Percentiles rank a stretch among this genome's conserved stretches.
These are phyloP conservation scores for Stropharia rugosoannulata DNA, from an alignment of 768 basidiomycete genomes.

Conservation along the genomic window DNA sequence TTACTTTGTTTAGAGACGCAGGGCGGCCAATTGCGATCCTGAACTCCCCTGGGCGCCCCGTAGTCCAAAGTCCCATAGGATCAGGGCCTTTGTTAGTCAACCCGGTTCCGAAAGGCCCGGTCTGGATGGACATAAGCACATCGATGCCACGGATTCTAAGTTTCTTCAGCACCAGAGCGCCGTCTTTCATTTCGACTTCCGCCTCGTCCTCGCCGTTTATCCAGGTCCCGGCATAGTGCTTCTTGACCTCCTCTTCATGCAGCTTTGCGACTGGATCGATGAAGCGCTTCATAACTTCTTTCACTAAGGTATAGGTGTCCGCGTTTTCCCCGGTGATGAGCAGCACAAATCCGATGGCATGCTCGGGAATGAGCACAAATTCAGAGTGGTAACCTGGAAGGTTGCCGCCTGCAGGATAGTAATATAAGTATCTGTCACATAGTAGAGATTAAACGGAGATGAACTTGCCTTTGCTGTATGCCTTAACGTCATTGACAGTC, in stretches of 20 bases:
- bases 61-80: slow-evolving; percentile 34
- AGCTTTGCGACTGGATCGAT: slow-evolving; percentile 34
- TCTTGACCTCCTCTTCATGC: slow-evolving; percentile 23
- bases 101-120: not conserved
- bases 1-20: slow-evolving; percentile 21
- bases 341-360: slow-evolving; percentile 40
- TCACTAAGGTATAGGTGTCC: slow-evolving; percentile 29
- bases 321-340: slow-evolving; percentile 36
- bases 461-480: slow-evolving; percentile 31
- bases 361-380: slow-evolving; percentile 37
- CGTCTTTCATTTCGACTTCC: slow-evolving; percentile 29
- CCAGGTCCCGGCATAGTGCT: slow-evolving; percentile 35
- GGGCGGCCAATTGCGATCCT: slow-evolving; percentile 30
- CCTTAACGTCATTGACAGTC: slow-evolving; percentile 26
- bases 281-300: slow-evolving; percentile 29
- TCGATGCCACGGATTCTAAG: slow-evolving; percentile 33
- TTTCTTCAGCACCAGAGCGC: slow-evolving; percentile 29
- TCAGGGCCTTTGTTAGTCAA: not conserved
- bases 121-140: slow-evolving; percentile 31
- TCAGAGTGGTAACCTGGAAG: slow-evolving; percentile 38
- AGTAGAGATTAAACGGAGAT: not conserved
- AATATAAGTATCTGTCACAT: not conserved
- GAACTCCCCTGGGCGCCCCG: slow-evolving; percentile 36
- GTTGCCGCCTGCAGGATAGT: slow-evolving; percentile 31
- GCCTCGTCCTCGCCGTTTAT: slow-evolving; percentile 23